These are phyloP conservation scores for Cladophialophora chaetospira DNA, from an alignment of 2,329 filamentous ascomycete genomes.

Conservation along the genomic window DNA sequence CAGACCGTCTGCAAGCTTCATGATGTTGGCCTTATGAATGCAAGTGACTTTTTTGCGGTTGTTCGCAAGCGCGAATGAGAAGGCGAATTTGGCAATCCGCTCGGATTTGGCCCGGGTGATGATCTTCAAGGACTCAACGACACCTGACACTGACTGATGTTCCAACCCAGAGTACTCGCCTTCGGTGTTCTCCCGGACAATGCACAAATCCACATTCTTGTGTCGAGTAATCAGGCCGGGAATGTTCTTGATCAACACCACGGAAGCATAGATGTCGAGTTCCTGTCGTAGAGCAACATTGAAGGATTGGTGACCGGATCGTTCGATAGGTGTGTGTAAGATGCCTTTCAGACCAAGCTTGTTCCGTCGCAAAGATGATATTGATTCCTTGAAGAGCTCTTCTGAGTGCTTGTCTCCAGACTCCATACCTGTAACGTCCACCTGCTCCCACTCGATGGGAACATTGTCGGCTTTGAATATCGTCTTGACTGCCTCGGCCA, in stretches of 20 bases:
- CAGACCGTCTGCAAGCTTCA: conserved; percentile 98
- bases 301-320: conserved; percentile 98
- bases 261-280: conserved; percentile 98
- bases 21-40: conserved; percentile 99
- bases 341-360: conserved; percentile 99
- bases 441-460: conserved; percentile 97
- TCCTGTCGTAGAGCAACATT: conserved; percentile 99
- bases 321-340: conserved; percentile 93
- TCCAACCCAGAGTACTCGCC: conserved; percentile 99
- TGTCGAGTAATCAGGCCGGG: conserved; percentile 97
- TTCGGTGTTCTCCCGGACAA: conserved; percentile 99
- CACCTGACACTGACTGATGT: conserved; percentile 94
- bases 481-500: conserved; percentile 96
- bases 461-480: conserved; percentile 99
- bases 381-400: conserved; percentile 92
- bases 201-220: conserved; percentile 95
- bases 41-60: conserved; percentile 99
- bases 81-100: conserved; percentile 98
- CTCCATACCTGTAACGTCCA: conserved; percentile 91
- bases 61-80: conserved; percentile 96
- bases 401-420: conserved; percentile 84
- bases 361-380: conserved; percentile 94
- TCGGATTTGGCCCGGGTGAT: conserved; percentile 99
- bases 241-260: conserved; percentile 99
- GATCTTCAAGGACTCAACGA: conserved; percentile 99